These are phyloP conservation scores for Viola odorata DNA, from an alignment of 345 rosid species.

Conservation along the genomic window DNA sequence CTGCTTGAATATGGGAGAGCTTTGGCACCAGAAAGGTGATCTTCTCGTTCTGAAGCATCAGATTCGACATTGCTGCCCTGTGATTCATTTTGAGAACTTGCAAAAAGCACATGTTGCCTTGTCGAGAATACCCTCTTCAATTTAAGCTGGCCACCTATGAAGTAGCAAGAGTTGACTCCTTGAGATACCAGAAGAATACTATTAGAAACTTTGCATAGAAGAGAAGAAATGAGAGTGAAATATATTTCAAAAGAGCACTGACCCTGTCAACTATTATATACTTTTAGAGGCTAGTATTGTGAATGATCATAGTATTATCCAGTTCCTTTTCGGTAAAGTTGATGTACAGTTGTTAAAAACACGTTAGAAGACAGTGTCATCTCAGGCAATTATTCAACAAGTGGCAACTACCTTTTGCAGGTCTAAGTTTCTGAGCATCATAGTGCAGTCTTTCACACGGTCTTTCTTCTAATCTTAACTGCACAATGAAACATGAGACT, in stretches of 20 bases:
- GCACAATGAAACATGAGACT: constrained; percentile 15
- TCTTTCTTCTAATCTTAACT: constrained; percentile 36
- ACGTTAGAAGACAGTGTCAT: not conserved
- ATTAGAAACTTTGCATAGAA: constrained; percentile 11
- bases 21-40: constrained; percentile 29
- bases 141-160: constrained; percentile 26
- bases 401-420: constrained; percentile 43
- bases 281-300: not conserved
- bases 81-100: constrained; percentile 42
- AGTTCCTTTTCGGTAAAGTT: not conserved
- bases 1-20: constrained; percentile 26
- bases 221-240: not conserved
- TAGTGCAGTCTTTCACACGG: constrained; percentile 23
- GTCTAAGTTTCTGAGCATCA: constrained; percentile 31
- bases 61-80: constrained; percentile 31
- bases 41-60: constrained; percentile 30
- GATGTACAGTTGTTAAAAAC: not conserved
- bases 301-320: not conserved
- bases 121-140: constrained; percentile 23
- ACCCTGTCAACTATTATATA: constrained; percentile 3
- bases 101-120: constrained; percentile 29
- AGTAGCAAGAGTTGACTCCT: constrained; percentile 26
- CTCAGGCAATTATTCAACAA: constrained; percentile 3
- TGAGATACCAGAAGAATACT: constrained; percentile 21
- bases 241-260: not conserved